Base-by-base conservation (phyloP, 2,329 filamentous ascomycete species). In the Cytospora piceae region DNA sequence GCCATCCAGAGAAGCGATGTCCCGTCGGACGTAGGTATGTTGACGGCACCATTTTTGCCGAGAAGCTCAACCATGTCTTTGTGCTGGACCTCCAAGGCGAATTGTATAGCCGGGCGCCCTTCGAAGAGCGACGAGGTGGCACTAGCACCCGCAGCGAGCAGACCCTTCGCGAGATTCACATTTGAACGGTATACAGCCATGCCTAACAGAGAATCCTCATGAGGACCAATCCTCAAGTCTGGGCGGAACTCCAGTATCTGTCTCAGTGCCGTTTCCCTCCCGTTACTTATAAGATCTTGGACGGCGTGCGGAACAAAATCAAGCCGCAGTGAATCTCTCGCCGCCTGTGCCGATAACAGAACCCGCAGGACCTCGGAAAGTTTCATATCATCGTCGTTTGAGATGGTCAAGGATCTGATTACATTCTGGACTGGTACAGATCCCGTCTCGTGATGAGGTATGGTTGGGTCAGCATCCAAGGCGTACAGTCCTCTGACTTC, bases 181-280 rank as follows among this genome's bases (percentile, higher is more conserved):
- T 59, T 51, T 12, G 14, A 4, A 49, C 1, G 5, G 27, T 0
- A 2, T 4, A 51, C 6, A 6, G 42, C 39, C 31, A 59, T 8
- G 3, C 27, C 6, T 8, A 58, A 17, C 4, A 58, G 22, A 0
- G 37, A n/a, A n/a, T 29, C 8, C 7, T 29, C 37, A 4, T 31
- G 8, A 8, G 8, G 2, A 29, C 0, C 3, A 1, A 4, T 1
- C 1, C 20, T 12, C 1, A 31, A 0, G 2, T 29, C 3, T 1
- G 55, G 55, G 0, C 1, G 4, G 22, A 27, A n/a, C 11, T 15
- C 17, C 2, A 58, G 15, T 14, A 58, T 20, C 20, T 3, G 14
- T 20, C 1, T 0, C 12, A 42, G 31, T 17, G 17, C 14, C 0
- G 1, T 17, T 9, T 24, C 20, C 27, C 42, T 58, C 22, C 7